These are phyloP conservation scores for Trifolium pratense DNA, from an alignment of 306 rosid species.

Conservation along the genomic window DNA sequence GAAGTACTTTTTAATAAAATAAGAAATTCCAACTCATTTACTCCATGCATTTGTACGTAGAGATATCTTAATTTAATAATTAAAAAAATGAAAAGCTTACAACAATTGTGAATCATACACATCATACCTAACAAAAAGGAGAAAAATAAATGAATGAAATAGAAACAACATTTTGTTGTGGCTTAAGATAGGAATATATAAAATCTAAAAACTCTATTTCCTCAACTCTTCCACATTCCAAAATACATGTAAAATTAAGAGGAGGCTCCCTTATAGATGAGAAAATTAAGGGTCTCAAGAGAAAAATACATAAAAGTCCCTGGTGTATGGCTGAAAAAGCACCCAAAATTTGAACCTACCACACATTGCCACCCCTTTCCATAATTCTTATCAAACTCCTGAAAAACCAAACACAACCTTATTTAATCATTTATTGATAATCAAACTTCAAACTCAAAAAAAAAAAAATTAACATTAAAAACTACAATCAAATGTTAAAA, in stretches of 20 bases:
- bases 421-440: not conserved
- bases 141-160: not conserved
- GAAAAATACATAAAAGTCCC: constrained; percentile 80
- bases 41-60: too few relatives aligned
- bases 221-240: not conserved
- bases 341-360: constrained; percentile 79
- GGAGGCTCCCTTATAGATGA: constrained; percentile 64
- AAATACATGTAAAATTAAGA: constrained; percentile 39
- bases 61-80: too few relatives aligned
- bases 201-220: not conserved
- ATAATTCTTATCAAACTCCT: constrained; percentile 76
- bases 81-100: too few relatives aligned
- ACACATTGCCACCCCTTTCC: constrained; percentile 92
- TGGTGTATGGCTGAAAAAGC: constrained; percentile 71
- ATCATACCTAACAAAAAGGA: too few relatives aligned
- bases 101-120: too few relatives aligned
- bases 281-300: constrained; percentile 75
- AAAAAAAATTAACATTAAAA: not conserved
- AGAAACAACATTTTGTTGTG: not conserved
- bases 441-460: not conserved
- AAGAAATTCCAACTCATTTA: too few relatives aligned
- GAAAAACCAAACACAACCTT: constrained; percentile 23
- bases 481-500: not conserved
- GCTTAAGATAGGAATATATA: not conserved
- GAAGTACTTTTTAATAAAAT: too few relatives aligned